These are phyloP conservation scores for Lentinula sp. DNA, from an alignment of 768 basidiomycete genomes.

Conservation along the genomic window DNA sequence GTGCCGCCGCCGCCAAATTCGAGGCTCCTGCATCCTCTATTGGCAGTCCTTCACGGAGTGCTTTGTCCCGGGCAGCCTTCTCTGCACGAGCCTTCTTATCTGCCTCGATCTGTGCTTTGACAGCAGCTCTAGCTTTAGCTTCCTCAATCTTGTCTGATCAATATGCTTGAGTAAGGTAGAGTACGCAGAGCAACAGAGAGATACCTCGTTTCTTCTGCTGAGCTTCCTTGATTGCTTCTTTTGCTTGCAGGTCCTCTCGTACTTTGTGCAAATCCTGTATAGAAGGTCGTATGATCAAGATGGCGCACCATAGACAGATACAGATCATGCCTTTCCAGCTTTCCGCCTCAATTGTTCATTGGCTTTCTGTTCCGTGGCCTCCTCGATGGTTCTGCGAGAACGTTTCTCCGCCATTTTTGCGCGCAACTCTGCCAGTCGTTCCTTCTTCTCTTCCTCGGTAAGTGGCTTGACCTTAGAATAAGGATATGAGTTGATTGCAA, in stretches of 20 bases:
- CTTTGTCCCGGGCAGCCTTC: constrained; percentile 87
- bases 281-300: neutral
- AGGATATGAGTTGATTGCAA: neutral
- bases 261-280: constrained; percentile 63
- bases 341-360: constrained; percentile 83
- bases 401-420: constrained; percentile 80
- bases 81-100: constrained; percentile 88
- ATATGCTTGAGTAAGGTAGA: neutral
- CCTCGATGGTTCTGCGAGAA: constrained; percentile 61
- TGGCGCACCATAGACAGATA: neutral
- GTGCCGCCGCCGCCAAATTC: constrained; percentile 24
- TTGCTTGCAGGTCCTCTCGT: constrained; percentile 71
- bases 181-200: constrained; percentile 6
- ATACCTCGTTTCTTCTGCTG: constrained; percentile 75
- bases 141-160: constrained; percentile 84
- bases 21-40: constrained; percentile 26
- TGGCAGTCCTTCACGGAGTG: constrained; percentile 73
- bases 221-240: constrained; percentile 80
- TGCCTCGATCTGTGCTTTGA: constrained; percentile 92
- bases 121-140: constrained; percentile 73
- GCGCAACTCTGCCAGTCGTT: constrained; percentile 73
- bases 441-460: constrained; percentile 89
- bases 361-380: constrained; percentile 63
- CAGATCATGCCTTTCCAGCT: constrained; percentile 59
- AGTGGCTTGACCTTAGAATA: constrained; percentile 74